phyloP scores from a whole-genome alignment of 345 rosid genomes.

The Clausena lansium region DNA sequence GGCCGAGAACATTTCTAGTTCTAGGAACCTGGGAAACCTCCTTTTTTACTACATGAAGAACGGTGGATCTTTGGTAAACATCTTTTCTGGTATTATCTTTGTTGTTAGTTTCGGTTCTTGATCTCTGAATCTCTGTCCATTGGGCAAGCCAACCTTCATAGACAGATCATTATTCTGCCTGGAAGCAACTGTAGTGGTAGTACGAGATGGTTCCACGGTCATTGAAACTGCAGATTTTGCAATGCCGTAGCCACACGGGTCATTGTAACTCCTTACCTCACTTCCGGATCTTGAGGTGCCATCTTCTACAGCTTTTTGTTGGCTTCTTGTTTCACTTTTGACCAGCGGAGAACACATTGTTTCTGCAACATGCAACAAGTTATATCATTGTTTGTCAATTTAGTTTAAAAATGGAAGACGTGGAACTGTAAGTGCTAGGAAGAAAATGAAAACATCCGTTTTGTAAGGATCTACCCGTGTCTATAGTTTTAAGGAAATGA shows the following conservation, averaged over 20 bases:
- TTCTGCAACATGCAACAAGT: conserved; percentile 29
- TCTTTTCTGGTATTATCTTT: conserved; percentile 6
- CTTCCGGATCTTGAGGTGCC: conserved; percentile 17
- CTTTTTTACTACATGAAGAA: not conserved
- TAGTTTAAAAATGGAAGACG: not conserved
- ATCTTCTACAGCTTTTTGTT: conserved; percentile 16
- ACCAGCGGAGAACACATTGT: conserved; percentile 20
- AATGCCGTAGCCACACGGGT: conserved; percentile 16
- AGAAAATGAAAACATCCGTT: not conserved
- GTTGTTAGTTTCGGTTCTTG: conserved; percentile 8
- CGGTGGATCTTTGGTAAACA: not conserved
- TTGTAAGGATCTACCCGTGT: not conserved
- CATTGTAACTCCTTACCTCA: conserved; percentile 11
- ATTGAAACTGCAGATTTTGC: conserved; percentile 13
- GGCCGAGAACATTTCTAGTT: not conserved
- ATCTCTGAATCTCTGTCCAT: conserved; percentile 16
- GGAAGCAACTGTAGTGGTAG: not conserved
- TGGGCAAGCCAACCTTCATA: conserved; percentile 3
- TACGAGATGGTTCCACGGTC: not conserved
- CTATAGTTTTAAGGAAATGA: not conserved
- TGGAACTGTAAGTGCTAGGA: not conserved
- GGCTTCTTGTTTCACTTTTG: conserved; percentile 19
- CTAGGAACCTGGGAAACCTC: not conserved
- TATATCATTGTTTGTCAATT: not conserved
- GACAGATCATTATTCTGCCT: conserved; percentile 9